Evolutionary conservation across 176 grass and related monocot genomes (phyloP).

Genomic region (Alopecurus myosuroides): DNA sequence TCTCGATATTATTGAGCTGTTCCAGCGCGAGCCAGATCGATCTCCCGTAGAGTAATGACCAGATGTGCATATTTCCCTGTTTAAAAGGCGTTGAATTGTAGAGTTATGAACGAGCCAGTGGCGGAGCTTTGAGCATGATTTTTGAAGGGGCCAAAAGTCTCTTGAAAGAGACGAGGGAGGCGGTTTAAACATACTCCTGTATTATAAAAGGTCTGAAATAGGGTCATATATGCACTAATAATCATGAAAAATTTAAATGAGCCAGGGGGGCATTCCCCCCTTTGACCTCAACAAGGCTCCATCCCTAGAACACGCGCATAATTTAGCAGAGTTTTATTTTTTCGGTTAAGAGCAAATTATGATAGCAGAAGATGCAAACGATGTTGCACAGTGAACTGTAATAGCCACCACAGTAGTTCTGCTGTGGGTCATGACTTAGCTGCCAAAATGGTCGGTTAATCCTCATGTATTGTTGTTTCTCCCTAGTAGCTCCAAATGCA

Average conservation of each 20-base stretch:
- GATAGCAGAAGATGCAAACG: neutral
- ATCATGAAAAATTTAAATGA: neutral
- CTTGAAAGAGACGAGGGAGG: neutral
- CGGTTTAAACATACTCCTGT: neutral
- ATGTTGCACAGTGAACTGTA: neutral
- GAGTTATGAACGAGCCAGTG: neutral
- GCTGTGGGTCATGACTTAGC: neutral
- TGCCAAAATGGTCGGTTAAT: neutral
- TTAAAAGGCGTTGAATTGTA: neutral
- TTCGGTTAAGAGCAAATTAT: neutral
- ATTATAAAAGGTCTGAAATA: neutral
- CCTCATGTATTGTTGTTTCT: neutral
- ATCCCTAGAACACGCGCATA: neutral
- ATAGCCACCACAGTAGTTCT: neutral
- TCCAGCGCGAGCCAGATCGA: neutral
- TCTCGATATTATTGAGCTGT: neutral
- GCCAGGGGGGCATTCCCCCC: neutral
- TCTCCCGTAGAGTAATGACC: neutral
- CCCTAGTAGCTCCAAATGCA: neutral
- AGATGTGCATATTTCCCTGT: neutral
- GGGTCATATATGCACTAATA: neutral
- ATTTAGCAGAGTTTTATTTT: neutral
- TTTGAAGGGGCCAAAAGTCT: neutral
- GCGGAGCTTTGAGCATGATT: neutral
- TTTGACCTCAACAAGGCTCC: neutral